Base-by-base conservation (phyloP, 306 rosid genomes). In the Quercus suber region DNA sequence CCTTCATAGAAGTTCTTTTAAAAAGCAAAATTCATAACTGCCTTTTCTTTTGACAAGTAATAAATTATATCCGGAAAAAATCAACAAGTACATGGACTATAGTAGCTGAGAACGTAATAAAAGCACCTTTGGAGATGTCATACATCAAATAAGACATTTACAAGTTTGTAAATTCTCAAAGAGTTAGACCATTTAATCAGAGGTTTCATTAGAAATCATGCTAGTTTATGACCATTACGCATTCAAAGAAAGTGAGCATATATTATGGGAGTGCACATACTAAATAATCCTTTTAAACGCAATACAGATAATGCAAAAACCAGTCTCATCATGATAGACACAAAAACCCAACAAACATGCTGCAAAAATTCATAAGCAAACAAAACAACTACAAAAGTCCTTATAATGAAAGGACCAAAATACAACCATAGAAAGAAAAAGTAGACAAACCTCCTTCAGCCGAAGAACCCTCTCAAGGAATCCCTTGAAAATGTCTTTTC, bases 391-490 rank as follows among this genome's bases (percentile, higher is more conserved):
- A 8, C 20, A 15, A 11, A 33, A 19, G 55, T 19, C 45, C 41
- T 52, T 23, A 27, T 23, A 45, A 67, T 53, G n/a, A 52, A 69
- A 1, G 15, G 59, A 67, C 37, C 37, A 75, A 18, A 76, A 51
- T 45, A 56, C 28, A 27, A 60, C 28, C 25, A 70, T 11, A n/a
- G 19, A 25, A 56, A 67, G 19, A 57, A 77, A 71, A 57, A 45
- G 27, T 6, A 82, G 52, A 81, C 77, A 83, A 69, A 93, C 99
- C 93, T 89, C 94, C 84, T 95, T 95, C 70, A 93, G 87, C 27
- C 85, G 86, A 81, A 95, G 90, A 89, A 93, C 94, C 85, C 92
- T 91, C 87, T 89, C 97, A 41, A 95, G 90, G 82, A 93, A 95
- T 43, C 86, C 96, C 79, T 88, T 87, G 76, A 95, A 95, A 58